phyloP scores from a whole-genome alignment of 345 rosid genomes.

The Eucalyptus tenuipes region DNA sequence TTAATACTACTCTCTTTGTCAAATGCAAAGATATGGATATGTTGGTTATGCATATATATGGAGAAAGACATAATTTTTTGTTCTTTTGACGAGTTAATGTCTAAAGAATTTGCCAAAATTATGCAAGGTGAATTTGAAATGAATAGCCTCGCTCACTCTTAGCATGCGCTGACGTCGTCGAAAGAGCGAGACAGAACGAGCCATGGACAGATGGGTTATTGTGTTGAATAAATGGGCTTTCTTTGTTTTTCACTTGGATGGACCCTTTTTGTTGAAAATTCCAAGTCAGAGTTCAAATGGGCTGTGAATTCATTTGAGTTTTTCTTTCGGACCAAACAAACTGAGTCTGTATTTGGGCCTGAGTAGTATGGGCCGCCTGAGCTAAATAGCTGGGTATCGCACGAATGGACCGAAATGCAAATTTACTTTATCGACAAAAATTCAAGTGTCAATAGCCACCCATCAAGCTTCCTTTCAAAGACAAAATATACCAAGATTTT shows the following conservation, averaged over 20 bases:
- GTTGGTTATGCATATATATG: neutral
- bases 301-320: fast-evolving
- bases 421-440: fast-evolving
- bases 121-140: neutral
- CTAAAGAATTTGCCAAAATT: neutral
- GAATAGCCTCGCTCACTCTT: neutral
- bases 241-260: neutral
- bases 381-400: neutral
- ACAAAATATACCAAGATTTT: neutral
- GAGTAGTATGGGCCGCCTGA: neutral
- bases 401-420: fast-evolving
- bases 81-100: neutral
- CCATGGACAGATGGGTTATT: fast-evolving
- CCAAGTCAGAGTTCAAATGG: neutral
- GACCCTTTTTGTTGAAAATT: neutral
- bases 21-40: neutral
- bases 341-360: neutral
- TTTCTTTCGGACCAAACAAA: neutral
- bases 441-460: fast-evolving
- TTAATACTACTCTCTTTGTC: neutral
- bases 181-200: neutral
- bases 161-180: fast-evolving
- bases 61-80: neutral
- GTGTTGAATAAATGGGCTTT: neutral
- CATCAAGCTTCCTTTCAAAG: neutral